Evolutionary conservation across 108 stramenopile species (phyloP), one percentile per base, ranked within the genome.

Genomic region (Nitzschia sp.): DNA sequence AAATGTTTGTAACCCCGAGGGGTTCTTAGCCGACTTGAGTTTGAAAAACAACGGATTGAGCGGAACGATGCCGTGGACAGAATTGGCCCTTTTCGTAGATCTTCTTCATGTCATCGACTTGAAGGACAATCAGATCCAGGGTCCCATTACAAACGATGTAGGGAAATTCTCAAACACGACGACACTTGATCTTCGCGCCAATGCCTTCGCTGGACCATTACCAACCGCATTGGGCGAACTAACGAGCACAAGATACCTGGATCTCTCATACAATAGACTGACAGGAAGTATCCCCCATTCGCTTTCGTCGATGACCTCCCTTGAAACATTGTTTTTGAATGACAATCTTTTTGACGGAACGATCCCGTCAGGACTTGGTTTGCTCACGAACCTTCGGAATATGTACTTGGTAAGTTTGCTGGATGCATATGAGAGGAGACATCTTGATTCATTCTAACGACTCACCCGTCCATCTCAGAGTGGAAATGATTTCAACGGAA

Each of bases 151-250:
- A 27, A 21, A 77, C n/a, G 74, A 76, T 45, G 11, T 87, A 0
- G 89, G 75, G 23, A 25, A 73, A 35, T 38, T 84, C 34, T 6
- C 38, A 0, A 68, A 53, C 5, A 64, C 84, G 31, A 30, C 61
- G 45, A 61, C 59, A 15, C 60, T 88, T 47, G 78, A 84, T 25
- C 54, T 85, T 53, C 51, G 59, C 6, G 62, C 58, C 42, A 89
- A 85, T 62, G 59, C 75, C 24, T 54, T 92, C 30, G 49, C 60
- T 0, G 85, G 88, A 8, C 23, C 64, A 5, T 82, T 92, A 28
- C 91, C 91, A 13, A 48, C 76, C 9, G 83, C 76, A 63, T 2
- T 93, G 0, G 82, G 74, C 1, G 28, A 64, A 11, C 53, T 83
- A 23, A 31, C 25, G 4, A 23, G 26, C 3, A 28, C 54, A 2